Evolutionary conservation across 2,329 filamentous ascomycete genomes (phyloP).

Genomic region (Colletotrichum limetticola): DNA sequence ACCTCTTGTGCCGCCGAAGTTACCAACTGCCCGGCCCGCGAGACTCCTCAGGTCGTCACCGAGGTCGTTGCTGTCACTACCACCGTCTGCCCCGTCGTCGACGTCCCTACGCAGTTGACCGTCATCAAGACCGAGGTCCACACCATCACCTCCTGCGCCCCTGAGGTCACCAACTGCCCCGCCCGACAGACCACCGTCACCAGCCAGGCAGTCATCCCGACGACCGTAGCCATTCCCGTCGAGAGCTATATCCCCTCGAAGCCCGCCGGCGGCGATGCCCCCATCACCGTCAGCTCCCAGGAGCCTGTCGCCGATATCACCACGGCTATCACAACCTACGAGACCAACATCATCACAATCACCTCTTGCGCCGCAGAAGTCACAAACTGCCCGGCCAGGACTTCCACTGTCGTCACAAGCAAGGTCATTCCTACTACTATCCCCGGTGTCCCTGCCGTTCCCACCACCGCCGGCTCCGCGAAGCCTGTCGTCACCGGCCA

Average conservation of each 20-base stretch:
- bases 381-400: constrained; percentile 25
- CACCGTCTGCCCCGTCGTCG: constrained; percentile 53
- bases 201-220: constrained; percentile 24
- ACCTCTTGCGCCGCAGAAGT: constrained; percentile 21
- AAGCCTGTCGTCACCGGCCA: constrained; percentile 35
- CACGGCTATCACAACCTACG: constrained; percentile 15
- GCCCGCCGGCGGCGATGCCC: constrained; percentile 14
- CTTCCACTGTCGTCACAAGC: constrained; percentile 37
- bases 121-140: constrained; percentile 39
- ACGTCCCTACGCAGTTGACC: constrained; percentile 23
- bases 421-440: constrained; percentile 32
- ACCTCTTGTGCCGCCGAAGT: constrained; percentile 30
- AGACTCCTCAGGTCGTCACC: constrained; percentile 28
- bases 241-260: constrained; percentile 29
- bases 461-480: constrained; percentile 3
- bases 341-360: constrained; percentile 19
- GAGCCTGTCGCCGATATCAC: constrained; percentile 13
- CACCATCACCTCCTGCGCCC: constrained; percentile 44
- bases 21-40: constrained; percentile 24
- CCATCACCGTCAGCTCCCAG: background rate
- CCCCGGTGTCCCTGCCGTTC: background rate
- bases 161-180: constrained; percentile 40
- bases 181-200: constrained; percentile 27
- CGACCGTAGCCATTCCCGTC: constrained; percentile 19
- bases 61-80: constrained; percentile 55